Base-by-base conservation (phyloP, 495 filamentous ascomycete species). In the Xylaria palmicola region DNA sequence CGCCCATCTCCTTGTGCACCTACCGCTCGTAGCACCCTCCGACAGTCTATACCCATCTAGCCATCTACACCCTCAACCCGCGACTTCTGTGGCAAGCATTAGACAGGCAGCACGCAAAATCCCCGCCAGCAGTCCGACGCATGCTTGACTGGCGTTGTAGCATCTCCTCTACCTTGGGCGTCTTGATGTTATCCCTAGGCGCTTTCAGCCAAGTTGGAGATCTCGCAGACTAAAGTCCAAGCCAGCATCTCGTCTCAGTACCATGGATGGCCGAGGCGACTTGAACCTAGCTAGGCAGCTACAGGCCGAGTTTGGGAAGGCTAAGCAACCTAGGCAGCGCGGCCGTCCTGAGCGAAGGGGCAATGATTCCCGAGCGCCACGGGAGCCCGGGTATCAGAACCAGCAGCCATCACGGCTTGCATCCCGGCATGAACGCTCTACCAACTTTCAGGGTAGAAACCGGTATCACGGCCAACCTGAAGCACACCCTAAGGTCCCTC, bases 241-340 rank as follows among this genome's bases (percentile, higher is more conserved):
- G 17, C 12, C 29, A 30, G 4, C 4, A 36, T 15, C 19, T 26
- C 30, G 17, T 22, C 17, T 10, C 24, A 45, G 6, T 19, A 29
- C 17, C 0, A 60, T 60, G 58, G 48, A 7, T 45, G 15, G 19
- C 36, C 27, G 7, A 7, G 58, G 58, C 0, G 58, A 60, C 27
- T 6, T 60, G 9, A 15, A 12, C 1, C 6, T 60, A 10, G 58
- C 58, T n/a, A 52, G 19, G 15, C 10, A 44, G 48, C 49, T 60
- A 1, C 58, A 53, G 15, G 37, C 58, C 3, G 58, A 60, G 9
- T 60, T 60, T 12, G 7, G n/a, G 0, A 26, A 15, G 9, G 6
- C 36, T 7, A 52, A 60, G 45, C 2, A 4, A 17, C 13, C 37
- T 7, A 45, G 37, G 19, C 36, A 17, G 24, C 29, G 19, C 13